phyloP scores from a whole-genome alignment of 768 basidiomycete genomes.

The Grammothele lineata region DNA sequence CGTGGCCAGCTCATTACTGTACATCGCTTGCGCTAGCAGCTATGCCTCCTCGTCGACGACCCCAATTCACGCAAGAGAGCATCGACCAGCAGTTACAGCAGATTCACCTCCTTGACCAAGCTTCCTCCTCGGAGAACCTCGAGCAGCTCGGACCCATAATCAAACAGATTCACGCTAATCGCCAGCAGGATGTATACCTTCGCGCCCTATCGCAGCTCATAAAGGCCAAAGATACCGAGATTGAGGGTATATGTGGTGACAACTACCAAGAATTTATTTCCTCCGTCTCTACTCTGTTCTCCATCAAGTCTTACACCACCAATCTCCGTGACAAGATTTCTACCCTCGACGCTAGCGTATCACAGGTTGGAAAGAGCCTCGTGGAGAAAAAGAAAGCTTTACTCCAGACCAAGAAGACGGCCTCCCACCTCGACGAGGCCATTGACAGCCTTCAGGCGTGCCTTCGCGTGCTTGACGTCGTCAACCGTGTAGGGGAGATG shows the following conservation, averaged over 20 bases:
- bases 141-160: constrained; percentile 95
- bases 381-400: constrained; percentile 92
- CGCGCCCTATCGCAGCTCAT: constrained; percentile 84
- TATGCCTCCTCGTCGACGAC: constrained; percentile 74
- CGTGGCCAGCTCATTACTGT: too few species aligned
- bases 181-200: constrained; percentile 87
- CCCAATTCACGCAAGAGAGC: constrained; percentile 73
- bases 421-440: constrained; percentile 91
- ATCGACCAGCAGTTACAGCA: constrained; percentile 91
- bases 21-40: too few species aligned
- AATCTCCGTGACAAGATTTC: constrained; percentile 89
- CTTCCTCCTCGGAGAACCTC: constrained; percentile 88
- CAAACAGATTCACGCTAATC: constrained; percentile 84
- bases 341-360: constrained; percentile 83
- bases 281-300: constrained; percentile 93
- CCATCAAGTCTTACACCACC: constrained; percentile 93
- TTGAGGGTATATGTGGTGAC: constrained; percentile 91
- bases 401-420: constrained; percentile 88
- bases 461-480: constrained; percentile 86
- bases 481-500: constrained; percentile 90
- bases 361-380: constrained; percentile 80
- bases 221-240: constrained; percentile 92
- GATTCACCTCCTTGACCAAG: constrained; percentile 83
- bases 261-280: constrained; percentile 99
- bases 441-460: constrained; percentile 95